phyloP scores from a whole-genome alignment of 1,284 basidiomycete species.

The Tylopilus sp. region DNA sequence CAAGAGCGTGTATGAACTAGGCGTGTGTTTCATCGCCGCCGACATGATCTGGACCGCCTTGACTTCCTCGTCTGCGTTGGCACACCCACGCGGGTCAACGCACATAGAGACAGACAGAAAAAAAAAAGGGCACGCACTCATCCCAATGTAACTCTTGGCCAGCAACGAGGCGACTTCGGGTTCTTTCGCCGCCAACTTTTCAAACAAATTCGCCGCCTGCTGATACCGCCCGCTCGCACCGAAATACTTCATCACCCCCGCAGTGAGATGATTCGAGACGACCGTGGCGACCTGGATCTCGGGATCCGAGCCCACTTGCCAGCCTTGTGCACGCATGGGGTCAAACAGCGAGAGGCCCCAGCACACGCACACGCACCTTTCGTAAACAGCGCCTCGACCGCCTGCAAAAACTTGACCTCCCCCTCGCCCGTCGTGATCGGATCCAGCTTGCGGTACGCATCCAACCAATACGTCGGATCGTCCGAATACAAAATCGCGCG shows the following conservation, averaged over 20 bases:
- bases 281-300: slow-evolving; percentile 98
- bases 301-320: slow-evolving; percentile 98
- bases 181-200: slow-evolving; percentile 82
- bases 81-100: background rate
- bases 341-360: too few relatives aligned
- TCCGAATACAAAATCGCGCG: slow-evolving; percentile 94
- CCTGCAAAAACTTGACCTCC: slow-evolving; percentile 87
- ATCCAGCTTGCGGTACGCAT: slow-evolving; percentile 94
- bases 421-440: slow-evolving; percentile 89
- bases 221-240: slow-evolving; percentile 87
- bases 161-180: slow-evolving; percentile 89
- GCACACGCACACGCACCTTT: slow-evolving; percentile 58
- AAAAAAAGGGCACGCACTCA: slow-evolving; percentile 64
- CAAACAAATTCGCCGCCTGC: slow-evolving; percentile 91
- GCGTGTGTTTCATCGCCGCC: slow-evolving; percentile 77
- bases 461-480: slow-evolving; percentile 87
- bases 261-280: slow-evolving; percentile 96
- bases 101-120: too few relatives aligned
- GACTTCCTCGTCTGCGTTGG: slow-evolving; percentile 84
- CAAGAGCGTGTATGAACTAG: slow-evolving; percentile 93
- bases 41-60: slow-evolving; percentile 96
- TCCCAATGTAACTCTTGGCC: slow-evolving; percentile 90
- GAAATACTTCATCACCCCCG: slow-evolving; percentile 96
- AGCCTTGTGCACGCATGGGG: slow-evolving; percentile 50
- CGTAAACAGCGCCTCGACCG: slow-evolving; percentile 86